A percentile compares a stretch with the other conserved stretches of the same genome.
Evolutionary conservation across 768 basidiomycete species (phyloP).

Genomic region (button mushroom (Agaricus bisporus)): DNA sequence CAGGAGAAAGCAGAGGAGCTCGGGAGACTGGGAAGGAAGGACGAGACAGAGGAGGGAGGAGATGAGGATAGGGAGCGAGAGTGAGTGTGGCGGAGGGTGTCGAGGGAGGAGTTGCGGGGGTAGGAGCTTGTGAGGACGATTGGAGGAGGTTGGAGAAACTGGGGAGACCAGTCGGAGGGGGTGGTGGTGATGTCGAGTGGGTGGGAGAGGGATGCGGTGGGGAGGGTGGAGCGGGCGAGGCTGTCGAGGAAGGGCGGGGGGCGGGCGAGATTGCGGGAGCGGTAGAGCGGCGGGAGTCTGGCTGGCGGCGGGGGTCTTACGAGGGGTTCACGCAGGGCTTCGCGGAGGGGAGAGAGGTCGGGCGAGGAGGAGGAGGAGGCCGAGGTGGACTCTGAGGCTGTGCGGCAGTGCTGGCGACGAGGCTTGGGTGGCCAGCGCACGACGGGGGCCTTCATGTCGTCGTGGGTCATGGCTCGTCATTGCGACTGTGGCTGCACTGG

Average conservation of each 20-base stretch:
- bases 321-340: slow-evolving; percentile 41
- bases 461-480: background rate
- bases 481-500: background rate
- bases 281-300: slow-evolving; percentile 31
- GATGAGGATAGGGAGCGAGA: background rate
- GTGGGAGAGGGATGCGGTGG: slow-evolving; percentile 54
- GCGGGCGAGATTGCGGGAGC: slow-evolving; percentile 25
- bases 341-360: slow-evolving; percentile 32
- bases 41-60: slow-evolving; percentile 3
- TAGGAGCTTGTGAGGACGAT: slow-evolving; percentile 34
- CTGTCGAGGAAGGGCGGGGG: slow-evolving; percentile 48
- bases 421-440: slow-evolving; percentile 42
- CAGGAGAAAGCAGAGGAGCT: slow-evolving; percentile 21
- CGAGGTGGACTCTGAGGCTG: slow-evolving; percentile 9
- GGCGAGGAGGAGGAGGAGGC: slow-evolving; percentile 22
- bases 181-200: slow-evolving; percentile 17
- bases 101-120: slow-evolving; percentile 46
- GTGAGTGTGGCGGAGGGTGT: slow-evolving; percentile 38
- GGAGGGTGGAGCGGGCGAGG: slow-evolving; percentile 56
- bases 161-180: background rate
- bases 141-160: slow-evolving; percentile 19
- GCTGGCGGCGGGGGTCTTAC: slow-evolving; percentile 35
- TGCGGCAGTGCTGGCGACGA: slow-evolving; percentile 20
- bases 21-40: slow-evolving; percentile 3
- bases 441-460: slow-evolving; percentile 20